Base-by-base conservation (phyloP, 2,329 filamentous ascomycete genomes). In the Hypoxylon sp. region DNA sequence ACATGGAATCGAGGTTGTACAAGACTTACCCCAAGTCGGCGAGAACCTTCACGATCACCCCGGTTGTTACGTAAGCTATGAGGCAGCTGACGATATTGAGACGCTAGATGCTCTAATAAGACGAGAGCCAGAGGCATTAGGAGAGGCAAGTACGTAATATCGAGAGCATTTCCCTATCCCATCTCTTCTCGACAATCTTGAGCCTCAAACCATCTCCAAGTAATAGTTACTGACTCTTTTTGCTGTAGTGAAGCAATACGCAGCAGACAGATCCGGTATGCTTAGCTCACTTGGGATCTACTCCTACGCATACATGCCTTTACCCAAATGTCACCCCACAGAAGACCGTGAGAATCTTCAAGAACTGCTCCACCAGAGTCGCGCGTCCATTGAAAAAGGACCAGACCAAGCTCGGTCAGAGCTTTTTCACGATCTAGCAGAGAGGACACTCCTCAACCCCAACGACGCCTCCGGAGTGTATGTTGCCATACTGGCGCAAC, bases 1-100 rank as follows among this genome's bases (percentile, higher is more conserved):
- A 10, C 11, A 80, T 62, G 69, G 74, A 73, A 74, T 80, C 76
- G 5, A 75, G 67, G 22, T 76, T 71, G 29, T 78, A 71, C 44
- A 76, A 71, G 31, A 78, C 73, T 39, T 70, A 10, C 66, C 72
- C 3, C 61, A 60, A 14, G 73, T 74, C 3, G 73, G 73, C 60
- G 73, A 78, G 64, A 78, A 76, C 35, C 74, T 68, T 14, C 60
- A 70, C 0, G 68, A 72, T 29, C 68, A 72, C 26, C 54, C 60
- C 3, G 33, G 63, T 2, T 71, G 59, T 39, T 39, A 39, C 19
- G 37, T 65, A 13, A 57, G 59, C 31, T 69, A 59, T 11, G 69
- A 54, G 22, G 66, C 65, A 52, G 35, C 35, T 1, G 65, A 68
- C 9, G 50, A 50, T 3, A 29, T 66, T 9, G 60, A 71, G 1